Evolutionary conservation across 139 green algal species (phyloP), one percentile per base, ranked within the genome.

Genomic region (Klebsormidium nitens): DNA sequence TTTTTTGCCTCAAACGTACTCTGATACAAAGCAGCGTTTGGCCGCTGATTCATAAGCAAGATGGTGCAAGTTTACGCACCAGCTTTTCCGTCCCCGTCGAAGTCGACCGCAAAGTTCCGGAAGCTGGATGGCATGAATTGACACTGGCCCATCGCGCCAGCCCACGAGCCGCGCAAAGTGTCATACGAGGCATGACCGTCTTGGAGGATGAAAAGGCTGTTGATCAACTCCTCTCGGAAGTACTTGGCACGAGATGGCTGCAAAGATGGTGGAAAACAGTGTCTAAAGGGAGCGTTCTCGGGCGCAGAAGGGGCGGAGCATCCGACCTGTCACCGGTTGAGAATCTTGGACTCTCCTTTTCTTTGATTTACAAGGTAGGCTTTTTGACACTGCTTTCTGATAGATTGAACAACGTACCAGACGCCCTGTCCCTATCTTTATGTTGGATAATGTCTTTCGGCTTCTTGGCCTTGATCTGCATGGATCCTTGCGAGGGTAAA

Each of bases 61-160:
- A n/a, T n/a, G n/a, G n/a, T n/a, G n/a, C n/a, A n/a, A n/a, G n/a
- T n/a, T n/a, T n/a, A 8, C 42, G 11, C 42, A 50, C 42, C 62
- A 35, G 62, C 31, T 47, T 42, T 5, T 31, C 69, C 75, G 49
- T 82, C 75, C 11, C 52, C 60, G 59, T 82, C 75, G 17, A 60
- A 47, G 58, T 82, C 75, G 28, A 80, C 59, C 28, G 77, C 77
- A 55, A 55, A 79, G 2, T 2, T 3, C 5, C 28, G 57, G 46
- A 73, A 77, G 31, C 19, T 64, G 17, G 76, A 84, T 26, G 77
- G 77, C 77, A 83, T 83, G 75, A 83, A 83, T 58, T 83, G 77
- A 46, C 75, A 83, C 62, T 83, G 77, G 5, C 77, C 77, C 52
- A 83, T 59, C 32, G 76, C 77, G 3, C 71, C 77, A 17, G 76